Base-by-base conservation (phyloP, 75 land plant species). In the Selaginella tamariscina region DNA sequence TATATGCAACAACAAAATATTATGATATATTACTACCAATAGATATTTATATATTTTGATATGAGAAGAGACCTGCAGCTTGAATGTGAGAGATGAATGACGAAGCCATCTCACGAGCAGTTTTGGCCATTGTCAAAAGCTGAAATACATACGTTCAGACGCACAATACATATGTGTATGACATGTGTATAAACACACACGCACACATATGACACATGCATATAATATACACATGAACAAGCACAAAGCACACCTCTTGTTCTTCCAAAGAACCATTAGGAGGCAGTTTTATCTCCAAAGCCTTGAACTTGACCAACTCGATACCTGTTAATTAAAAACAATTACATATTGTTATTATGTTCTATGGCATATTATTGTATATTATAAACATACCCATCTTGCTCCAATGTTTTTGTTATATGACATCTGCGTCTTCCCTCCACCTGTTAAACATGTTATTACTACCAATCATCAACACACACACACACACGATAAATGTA, bases 241-340 rank as follows among this genome's bases (percentile, higher is more conserved):
- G 15, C 5, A 15, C 15, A 5, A 15, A 39, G 49, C 49, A 5
- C 49, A 92, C 97, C 54, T 89, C 78, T 73, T 74, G 74, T 70
- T 74, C 78, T 56, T 81, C 87, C 23, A 27, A 29, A 9, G 89
- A 72, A 15, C 80, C 84, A 56, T 78, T 85, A 28, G 79, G 70
- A 55, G 76, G 81, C 65, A 27, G 64, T 9, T 33, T n/a, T 63
- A 77, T 95, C 99, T 20, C 80, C 76, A 29, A 91, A 62, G 95
- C 96, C 87, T 73, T 92, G 82, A 75, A 95, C 82, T 82, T 88
- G 80, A 11, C 92, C 97, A 33, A 95, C 78, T 21, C 99, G 99
- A 70, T 95, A 95, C 76, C 99, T 95, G 56, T 56, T 72, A 9
- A 70, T 23, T 28, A 68, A 5, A 5, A 39, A 15, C 49, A 39